These are phyloP conservation scores for Albophoma yamanashiensis DNA, from an alignment of 2,329 filamentous ascomycete genomes.

Conservation along the genomic window DNA sequence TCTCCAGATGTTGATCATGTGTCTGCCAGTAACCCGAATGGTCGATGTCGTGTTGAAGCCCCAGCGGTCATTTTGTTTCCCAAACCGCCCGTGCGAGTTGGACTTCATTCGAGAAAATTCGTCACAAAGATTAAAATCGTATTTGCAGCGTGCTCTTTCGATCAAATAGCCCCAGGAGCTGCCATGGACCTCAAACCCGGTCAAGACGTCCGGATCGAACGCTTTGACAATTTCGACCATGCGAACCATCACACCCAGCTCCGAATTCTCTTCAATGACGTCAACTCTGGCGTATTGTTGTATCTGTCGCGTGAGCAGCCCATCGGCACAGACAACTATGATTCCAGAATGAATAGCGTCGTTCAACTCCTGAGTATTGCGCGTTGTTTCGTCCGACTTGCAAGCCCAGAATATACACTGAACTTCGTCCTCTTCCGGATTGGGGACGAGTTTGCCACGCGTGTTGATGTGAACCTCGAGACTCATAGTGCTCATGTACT, in stretches of 20 bases:
- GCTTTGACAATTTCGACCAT: slow-evolving; percentile 77
- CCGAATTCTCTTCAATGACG: slow-evolving; percentile 63
- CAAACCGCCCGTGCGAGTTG: slow-evolving; percentile 72
- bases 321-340: slow-evolving; percentile 56
- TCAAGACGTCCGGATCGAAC: slow-evolving; percentile 84
- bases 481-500: slow-evolving; percentile 96
- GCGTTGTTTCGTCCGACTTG: slow-evolving; percentile 53
- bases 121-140: slow-evolving; percentile 82
- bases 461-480: slow-evolving; percentile 88
- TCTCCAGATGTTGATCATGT: slow-evolving; percentile 96
- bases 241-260: slow-evolving; percentile 76
- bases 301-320: slow-evolving; percentile 48
- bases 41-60: slow-evolving; percentile 90
- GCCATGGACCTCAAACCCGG: slow-evolving; percentile 90
- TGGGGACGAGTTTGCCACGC: slow-evolving; percentile 67
- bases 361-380: slow-evolving; percentile 27
- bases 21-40: slow-evolving; percentile 82
- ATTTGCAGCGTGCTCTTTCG: slow-evolving; percentile 75
- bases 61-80: slow-evolving; percentile 82
- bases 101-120: slow-evolving; percentile 84
- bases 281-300: slow-evolving; percentile 50
- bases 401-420: slow-evolving; percentile 85
- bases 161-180: slow-evolving; percentile 93
- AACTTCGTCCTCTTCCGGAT: slow-evolving; percentile 84
- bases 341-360: slow-evolving; percentile 55